phyloP scores from a whole-genome alignment of 2,329 filamentous ascomycete genomes.

The Penicillium oxalicum region DNA sequence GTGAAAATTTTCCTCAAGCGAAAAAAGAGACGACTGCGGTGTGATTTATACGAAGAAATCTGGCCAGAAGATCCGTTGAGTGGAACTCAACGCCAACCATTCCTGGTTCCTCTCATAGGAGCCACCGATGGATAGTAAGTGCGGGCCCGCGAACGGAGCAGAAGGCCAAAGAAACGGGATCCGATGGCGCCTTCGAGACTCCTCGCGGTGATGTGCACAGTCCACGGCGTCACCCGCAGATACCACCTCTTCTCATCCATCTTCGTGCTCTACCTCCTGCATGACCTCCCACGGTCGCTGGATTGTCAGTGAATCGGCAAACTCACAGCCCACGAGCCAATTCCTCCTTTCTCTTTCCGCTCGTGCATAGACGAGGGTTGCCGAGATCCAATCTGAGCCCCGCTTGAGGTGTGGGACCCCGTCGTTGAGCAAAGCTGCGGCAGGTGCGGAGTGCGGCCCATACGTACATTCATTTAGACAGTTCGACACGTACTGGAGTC shows the following conservation, averaged over 20 bases:
- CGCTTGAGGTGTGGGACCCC: not conserved
- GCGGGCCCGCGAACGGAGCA: constrained; percentile 21
- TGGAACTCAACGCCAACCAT: constrained; percentile 8
- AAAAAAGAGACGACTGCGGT: not conserved
- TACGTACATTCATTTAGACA: constrained; percentile 6
- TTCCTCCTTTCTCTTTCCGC: not conserved
- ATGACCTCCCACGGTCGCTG: not conserved
- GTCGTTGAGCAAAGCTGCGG: constrained; percentile 7
- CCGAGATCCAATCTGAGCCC: not conserved
- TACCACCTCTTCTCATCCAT: no score
- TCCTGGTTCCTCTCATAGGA: constrained; percentile 6
- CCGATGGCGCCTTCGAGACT: constrained; percentile 6
- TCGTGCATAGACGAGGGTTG: constrained; percentile 3
- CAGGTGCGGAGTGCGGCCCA: constrained; percentile 14
- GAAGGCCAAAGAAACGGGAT: constrained; percentile 21
- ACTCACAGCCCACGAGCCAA: not conserved
- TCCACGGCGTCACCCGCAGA: no score
- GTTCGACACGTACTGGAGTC: not conserved
- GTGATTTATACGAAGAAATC: constrained; percentile 12
- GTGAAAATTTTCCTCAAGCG: not conserved
- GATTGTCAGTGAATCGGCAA: not conserved
- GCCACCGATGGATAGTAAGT: constrained; percentile 7
- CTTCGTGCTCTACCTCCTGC: no score
- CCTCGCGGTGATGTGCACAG: not conserved
- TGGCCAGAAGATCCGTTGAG: not conserved